phyloP scores from a whole-genome alignment of 305 asterid genomes.

The Solanum hybrid region DNA sequence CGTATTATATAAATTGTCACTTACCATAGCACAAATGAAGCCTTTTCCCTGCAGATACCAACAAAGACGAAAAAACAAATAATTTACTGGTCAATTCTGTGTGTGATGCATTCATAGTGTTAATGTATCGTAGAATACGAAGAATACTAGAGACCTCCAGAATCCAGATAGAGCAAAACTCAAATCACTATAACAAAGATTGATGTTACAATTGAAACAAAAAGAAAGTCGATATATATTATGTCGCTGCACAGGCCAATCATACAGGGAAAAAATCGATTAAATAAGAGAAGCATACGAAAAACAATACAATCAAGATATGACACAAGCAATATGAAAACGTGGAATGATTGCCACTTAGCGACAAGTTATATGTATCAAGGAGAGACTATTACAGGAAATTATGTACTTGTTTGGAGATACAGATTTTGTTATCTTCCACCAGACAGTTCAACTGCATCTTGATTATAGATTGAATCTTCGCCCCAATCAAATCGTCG shows the following conservation, averaged over 20 bases:
- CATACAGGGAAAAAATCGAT: not conserved
- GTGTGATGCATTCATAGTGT: not conserved
- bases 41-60: not conserved
- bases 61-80: not conserved
- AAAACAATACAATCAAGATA: constrained; percentile 1
- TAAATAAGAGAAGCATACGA: not conserved
- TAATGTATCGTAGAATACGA: not conserved
- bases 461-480: constrained; percentile 61
- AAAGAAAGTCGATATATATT: not conserved
- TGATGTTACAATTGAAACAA: not conserved
- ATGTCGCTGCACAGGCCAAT: not conserved
- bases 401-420: constrained; percentile 3
- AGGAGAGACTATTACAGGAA: not conserved
- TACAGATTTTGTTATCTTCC: constrained; percentile 37
- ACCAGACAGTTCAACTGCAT: constrained; percentile 75
- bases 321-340: not conserved
- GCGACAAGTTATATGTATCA: not conserved
- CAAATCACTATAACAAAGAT: not conserved
- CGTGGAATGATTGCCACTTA: not conserved
- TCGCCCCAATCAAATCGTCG: constrained; percentile 79
- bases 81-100: not conserved
- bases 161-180: not conserved
- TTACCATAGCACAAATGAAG: not conserved
- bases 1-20: not conserved
- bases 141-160: not conserved